Percentiles rank a stretch among this genome's conserved stretches.
Evolutionary conservation across 805 yeast species (phyloP).

Genomic region (Maudiozyma saulgeensis): DNA sequence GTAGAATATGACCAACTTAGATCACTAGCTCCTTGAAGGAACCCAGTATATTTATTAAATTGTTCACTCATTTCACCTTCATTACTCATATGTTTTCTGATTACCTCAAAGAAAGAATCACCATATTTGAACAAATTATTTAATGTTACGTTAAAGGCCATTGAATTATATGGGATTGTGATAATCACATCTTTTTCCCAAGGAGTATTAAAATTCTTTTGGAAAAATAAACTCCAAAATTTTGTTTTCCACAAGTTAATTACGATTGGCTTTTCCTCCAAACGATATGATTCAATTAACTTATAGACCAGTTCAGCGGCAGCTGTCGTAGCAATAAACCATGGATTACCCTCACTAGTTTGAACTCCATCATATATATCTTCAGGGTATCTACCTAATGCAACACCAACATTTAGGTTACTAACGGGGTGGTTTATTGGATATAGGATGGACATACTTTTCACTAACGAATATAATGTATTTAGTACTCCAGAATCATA

Average conservation of each 20-base stretch:
- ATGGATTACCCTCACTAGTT: conserved; percentile 77
- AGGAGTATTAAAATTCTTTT: background rate
- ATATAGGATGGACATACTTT: conserved; percentile 63
- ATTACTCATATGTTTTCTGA: conserved; percentile 49
- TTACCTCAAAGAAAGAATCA: conserved; percentile 55
- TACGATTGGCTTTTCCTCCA: conserved; percentile 35
- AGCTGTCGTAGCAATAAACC: conserved; percentile 74
- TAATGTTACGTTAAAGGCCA: conserved; percentile 39
- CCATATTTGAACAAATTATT: conserved; percentile 42
- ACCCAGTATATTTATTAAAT: conserved; percentile 72
- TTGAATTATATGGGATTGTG: conserved; percentile 20
- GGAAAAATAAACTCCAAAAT: conserved; percentile 20
- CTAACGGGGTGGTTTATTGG: conserved; percentile 57
- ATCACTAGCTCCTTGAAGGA: conserved; percentile 76
- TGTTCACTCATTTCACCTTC: conserved; percentile 81
- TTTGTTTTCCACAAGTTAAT: conserved; percentile 25
- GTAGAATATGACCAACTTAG: conserved; percentile 90
- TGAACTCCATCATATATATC: conserved; percentile 76
- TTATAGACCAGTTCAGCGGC: conserved; percentile 58
- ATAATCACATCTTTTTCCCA: conserved; percentile 1
- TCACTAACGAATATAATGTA: conserved; percentile 52
- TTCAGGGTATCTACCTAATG: conserved; percentile 87
- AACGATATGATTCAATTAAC: conserved; percentile 38
- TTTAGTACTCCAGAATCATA: conserved; percentile 48
- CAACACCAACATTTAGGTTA: conserved; percentile 41